Evolutionary conservation across 2,329 filamentous ascomycete species (phyloP).

Genomic region (Ophioceras dolichostomum): DNA sequence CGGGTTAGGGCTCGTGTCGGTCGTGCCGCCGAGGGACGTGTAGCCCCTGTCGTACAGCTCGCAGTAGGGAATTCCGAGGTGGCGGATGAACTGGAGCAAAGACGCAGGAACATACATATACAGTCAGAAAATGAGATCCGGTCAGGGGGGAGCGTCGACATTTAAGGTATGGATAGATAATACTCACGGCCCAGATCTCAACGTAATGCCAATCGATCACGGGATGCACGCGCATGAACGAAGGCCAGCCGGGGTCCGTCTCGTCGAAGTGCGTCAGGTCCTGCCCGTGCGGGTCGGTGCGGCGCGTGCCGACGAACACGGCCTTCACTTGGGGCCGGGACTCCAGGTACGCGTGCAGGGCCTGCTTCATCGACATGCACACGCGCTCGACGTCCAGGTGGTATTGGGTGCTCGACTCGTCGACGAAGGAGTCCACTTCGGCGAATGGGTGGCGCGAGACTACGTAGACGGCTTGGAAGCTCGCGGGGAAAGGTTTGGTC

Average conservation of each 20-base stretch:
- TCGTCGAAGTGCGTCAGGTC: slow-evolving; percentile 69
- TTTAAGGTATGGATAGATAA: no score
- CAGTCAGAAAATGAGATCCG: no score
- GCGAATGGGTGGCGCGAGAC: slow-evolving; percentile 72
- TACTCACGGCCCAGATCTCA: slow-evolving; percentile 82
- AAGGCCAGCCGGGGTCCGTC: slow-evolving; percentile 83
- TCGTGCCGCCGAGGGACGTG: slow-evolving; percentile 81
- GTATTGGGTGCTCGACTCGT: slow-evolving; percentile 51
- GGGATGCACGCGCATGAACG: slow-evolving; percentile 86
- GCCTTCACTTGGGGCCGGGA: slow-evolving; percentile 56
- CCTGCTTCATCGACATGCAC: slow-evolving; percentile 65
- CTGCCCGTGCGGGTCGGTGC: slow-evolving; percentile 85
- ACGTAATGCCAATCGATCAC: slow-evolving; percentile 96
- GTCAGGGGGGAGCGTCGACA: no score
- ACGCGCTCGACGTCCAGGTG: slow-evolving; percentile 67
- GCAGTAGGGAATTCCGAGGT: slow-evolving; percentile 74
- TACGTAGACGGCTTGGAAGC: slow-evolving; percentile 77
- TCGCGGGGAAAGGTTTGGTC: slow-evolving; percentile 21
- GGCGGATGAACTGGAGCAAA: slow-evolving; percentile 55
- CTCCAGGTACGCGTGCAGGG: slow-evolving; percentile 64
- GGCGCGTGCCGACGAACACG: slow-evolving; percentile 76
- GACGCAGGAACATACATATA: no score
- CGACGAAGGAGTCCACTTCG: slow-evolving; percentile 78
- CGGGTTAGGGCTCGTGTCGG: slow-evolving; percentile 85
- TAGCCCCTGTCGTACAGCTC: slow-evolving; percentile 79